Base-by-base conservation (phyloP, 2,329 filamentous ascomycete species). In the Penicillium sp. region DNA sequence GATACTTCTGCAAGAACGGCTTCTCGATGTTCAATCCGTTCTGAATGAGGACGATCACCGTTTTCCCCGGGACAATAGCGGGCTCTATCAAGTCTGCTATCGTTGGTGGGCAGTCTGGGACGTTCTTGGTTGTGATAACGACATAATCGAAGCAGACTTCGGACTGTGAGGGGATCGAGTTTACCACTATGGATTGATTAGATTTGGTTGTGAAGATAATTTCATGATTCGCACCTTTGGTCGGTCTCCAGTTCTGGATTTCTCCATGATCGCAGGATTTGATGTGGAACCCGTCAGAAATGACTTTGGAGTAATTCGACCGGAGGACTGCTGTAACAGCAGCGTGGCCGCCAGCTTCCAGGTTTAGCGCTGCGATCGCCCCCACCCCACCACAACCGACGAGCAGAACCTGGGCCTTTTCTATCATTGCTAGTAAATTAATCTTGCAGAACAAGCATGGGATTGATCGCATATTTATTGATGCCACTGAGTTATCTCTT, bases 1-100 rank as follows among this genome's bases (percentile, higher is more conserved):
- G 82, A 60, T 83, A 84, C 0, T 67, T 64, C 0, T 65, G 50
- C 14, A 81, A 60, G 34, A 86, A 64, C 0, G 83, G 81, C 39
- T 74, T 77, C 58, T 87, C 82, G 56, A 87, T 86, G 61, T 86
- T 84, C 22, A 87, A 68, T 0, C 84, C 84, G 61, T 87, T 87
- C 56, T 87, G 84, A 4, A 83, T 70, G 5, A 87, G 76, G 0
- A 85, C 73, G 36, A 87, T 80, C 27, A 74, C 74, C 0, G 83
- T 84, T 16, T 77, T 70, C 1, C 73, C 75, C 0, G 76, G 73
- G 0, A 78, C 80, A 1, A 86, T 69, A 1, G 81, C 82, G 0
- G 81, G 79, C 0, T 66, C 62, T 24, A 86, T 78, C 31, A 84
- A 65, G 1, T 82, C 24, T 27, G 24, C 24, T 6, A 27, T 27